phyloP scores from a whole-genome alignment of 345 rosid genomes.

The Salix dunnii region DNA sequence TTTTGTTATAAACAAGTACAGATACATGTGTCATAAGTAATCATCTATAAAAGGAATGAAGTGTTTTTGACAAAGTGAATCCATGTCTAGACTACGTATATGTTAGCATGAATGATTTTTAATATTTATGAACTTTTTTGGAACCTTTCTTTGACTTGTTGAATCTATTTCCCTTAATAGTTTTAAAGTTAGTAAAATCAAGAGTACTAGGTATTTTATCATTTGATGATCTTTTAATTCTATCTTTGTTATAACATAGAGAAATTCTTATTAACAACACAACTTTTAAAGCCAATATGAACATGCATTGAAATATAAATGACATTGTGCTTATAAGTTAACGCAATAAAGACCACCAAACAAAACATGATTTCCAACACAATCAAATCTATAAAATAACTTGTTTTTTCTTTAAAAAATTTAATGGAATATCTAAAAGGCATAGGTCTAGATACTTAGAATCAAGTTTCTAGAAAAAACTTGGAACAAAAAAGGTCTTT shows the following conservation, averaged over 20 bases:
- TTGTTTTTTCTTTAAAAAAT: neutral
- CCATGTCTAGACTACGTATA: neutral
- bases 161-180: conserved; percentile 2
- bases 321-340: neutral
- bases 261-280: neutral
- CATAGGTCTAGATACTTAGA: neutral
- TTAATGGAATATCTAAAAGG: neutral
- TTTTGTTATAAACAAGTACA: too few relatives aligned
- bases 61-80: too few relatives aligned
- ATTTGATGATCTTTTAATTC: too few relatives aligned
- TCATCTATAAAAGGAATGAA: too few relatives aligned
- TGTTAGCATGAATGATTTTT: neutral
- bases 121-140: neutral
- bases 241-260: neutral
- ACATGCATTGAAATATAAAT: neutral
- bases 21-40: too few relatives aligned
- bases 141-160: neutral
- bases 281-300: neutral
- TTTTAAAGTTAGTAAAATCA: neutral
- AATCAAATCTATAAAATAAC: neutral
- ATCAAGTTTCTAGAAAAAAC: conserved; percentile 1
- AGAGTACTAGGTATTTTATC: too few relatives aligned
- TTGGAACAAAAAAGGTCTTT: conserved; percentile 1
- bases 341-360: neutral
- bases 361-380: neutral